A percentile compares a stretch with the other conserved stretches of the same genome.
These are phyloP conservation scores for Cucumis cinereus DNA, from an alignment of 306 rosid genomes.

Conservation along the genomic window DNA sequence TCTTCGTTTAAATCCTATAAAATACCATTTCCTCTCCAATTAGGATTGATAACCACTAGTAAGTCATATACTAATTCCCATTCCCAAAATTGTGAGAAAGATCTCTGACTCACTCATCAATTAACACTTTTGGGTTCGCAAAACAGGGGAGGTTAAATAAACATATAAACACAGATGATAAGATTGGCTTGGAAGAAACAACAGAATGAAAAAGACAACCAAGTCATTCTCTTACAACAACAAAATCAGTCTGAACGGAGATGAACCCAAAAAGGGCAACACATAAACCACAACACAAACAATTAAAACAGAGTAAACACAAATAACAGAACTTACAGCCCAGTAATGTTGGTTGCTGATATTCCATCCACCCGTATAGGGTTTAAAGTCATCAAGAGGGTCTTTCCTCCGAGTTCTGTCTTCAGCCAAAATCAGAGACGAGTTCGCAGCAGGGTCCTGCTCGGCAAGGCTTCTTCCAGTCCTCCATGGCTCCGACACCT, in stretches of 20 bases:
- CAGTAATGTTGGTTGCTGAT: conserved; percentile 36
- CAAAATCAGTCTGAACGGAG: background rate
- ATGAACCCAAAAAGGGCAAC: background rate
- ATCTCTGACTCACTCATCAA: background rate
- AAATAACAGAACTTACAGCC: conserved; percentile 30
- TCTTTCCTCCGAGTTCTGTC: conserved; percentile 43
- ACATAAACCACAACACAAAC: background rate
- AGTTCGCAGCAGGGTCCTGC: conserved; percentile 11
- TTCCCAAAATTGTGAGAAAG: background rate
- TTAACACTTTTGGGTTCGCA: background rate
- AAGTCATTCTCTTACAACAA: background rate
- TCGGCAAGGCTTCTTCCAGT: conserved; percentile 36
- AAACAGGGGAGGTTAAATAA: background rate
- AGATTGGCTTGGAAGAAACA: background rate
- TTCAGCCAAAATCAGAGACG: conserved; percentile 44
- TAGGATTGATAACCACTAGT: background rate
- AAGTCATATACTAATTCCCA: background rate
- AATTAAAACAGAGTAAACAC: background rate
- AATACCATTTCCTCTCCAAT: background rate
- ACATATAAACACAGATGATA: background rate
- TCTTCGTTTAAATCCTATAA: background rate
- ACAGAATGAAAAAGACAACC: background rate
- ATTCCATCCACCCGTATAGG: conserved; percentile 75
- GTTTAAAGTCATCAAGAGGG: conserved; percentile 25
- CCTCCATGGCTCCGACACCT: conserved; percentile 28